phyloP scores from a whole-genome alignment of 164 flowering plant species.

The Saururus chinensis region DNA sequence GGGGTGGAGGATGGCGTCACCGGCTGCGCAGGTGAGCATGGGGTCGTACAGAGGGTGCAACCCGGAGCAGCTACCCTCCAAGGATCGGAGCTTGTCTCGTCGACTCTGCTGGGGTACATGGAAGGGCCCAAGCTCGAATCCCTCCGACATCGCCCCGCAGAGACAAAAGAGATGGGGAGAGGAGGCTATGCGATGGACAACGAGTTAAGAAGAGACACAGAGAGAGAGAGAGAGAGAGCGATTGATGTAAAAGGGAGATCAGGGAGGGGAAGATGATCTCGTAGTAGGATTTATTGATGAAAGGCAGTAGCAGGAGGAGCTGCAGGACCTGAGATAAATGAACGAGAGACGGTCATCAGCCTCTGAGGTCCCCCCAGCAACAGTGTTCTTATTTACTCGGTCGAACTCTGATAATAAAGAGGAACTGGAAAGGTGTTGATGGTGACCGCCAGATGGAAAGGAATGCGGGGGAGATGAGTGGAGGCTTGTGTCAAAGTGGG shows the following conservation, averaged over 20 bases:
- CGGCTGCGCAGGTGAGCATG: slow-evolving; percentile 10
- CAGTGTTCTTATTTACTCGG: too few relatives aligned
- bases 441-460: not conserved
- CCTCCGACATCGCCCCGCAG: slow-evolving; percentile 3
- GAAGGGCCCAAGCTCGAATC: slow-evolving; percentile 12
- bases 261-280: too few relatives aligned
- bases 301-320: not conserved
- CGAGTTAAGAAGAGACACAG: not conserved
- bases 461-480: not conserved
- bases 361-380: too few relatives aligned
- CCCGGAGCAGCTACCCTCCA: slow-evolving; percentile 13
- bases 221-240: not conserved
- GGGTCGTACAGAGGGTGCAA: slow-evolving; percentile 40
- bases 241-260: not conserved
- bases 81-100: slow-evolving; percentile 68
- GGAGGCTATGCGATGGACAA: too few relatives aligned
- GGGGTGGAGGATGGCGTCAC: slow-evolving; percentile 8
- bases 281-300: not conserved
- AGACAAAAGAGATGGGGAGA: not conserved
- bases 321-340: not conserved
- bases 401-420: too few relatives aligned
- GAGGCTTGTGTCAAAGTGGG: not conserved
- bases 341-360: too few relatives aligned
- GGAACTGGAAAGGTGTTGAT: not conserved
- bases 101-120: slow-evolving; percentile 87